phyloP scores from a whole-genome alignment of 192 early-diverging fungal species.

The Diversispora epigaea region DNA sequence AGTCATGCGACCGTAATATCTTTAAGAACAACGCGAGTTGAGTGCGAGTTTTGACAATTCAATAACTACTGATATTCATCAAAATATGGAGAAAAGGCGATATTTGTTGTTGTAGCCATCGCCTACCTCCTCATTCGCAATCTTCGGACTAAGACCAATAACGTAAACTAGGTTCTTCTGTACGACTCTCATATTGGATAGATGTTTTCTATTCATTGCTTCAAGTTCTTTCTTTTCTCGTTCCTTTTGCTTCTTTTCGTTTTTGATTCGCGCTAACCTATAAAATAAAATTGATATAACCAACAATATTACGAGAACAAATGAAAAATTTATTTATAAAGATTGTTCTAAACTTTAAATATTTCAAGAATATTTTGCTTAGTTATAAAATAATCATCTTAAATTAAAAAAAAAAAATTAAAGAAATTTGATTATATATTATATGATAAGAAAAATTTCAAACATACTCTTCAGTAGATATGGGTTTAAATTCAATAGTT shows the following conservation, averaged over 20 bases:
- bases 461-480: conserved; percentile 86
- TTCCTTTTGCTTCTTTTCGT: conserved; percentile 71
- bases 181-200: conserved; percentile 90
- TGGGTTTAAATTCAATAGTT: conserved; percentile 81
- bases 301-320: not conserved
- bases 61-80: conserved; percentile 6
- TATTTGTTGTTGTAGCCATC: not conserved
- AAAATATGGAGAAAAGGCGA: conserved; percentile 13
- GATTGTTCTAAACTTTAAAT: not conserved
- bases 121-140: conserved; percentile 85
- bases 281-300: too few relatives aligned
- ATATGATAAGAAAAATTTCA: not conserved
- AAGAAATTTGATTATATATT: not conserved
- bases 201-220: conserved; percentile 68
- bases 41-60: conserved; percentile 4
- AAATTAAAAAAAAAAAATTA: conserved; percentile 1
- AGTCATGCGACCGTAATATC: conserved; percentile 80
- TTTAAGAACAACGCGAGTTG: conserved; percentile 36
- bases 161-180: conserved; percentile 99
- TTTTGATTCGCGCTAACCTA: conserved; percentile 55
- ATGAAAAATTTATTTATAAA: not conserved
- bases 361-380: too few relatives aligned
- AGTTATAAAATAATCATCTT: too few relatives aligned
- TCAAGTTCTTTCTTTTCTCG: conserved; percentile 89
- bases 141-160: conserved; percentile 82